Percentiles rank a stretch among this genome's conserved stretches.
These are phyloP conservation scores for Septoria linicola DNA, from an alignment of 2,329 filamentous ascomycete species.

Conservation along the genomic window DNA sequence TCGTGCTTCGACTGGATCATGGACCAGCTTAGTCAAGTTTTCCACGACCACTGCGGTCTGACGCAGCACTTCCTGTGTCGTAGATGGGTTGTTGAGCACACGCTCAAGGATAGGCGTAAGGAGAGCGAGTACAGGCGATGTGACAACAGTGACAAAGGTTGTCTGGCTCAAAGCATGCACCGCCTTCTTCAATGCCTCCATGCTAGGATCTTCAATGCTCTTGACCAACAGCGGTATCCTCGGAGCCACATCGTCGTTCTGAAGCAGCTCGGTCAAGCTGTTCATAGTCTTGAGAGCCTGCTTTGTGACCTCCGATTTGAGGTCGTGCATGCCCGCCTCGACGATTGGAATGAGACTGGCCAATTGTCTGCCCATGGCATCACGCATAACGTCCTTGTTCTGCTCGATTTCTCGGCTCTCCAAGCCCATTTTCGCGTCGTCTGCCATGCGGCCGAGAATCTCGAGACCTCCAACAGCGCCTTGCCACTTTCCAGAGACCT, in stretches of 20 bases:
- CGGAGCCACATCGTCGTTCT: constrained; percentile 94
- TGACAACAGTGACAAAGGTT: constrained; percentile 96
- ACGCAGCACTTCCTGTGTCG: constrained; percentile 87
- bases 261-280: constrained; percentile 81
- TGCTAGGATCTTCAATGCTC: constrained; percentile 90
- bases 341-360: constrained; percentile 87
- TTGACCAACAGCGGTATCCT: constrained; percentile 89
- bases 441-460: constrained; percentile 87
- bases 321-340: constrained; percentile 91
- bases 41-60: constrained; percentile 96
- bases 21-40: constrained; percentile 96
- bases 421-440: constrained; percentile 84
- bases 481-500: constrained; percentile 93
- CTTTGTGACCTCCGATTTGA: constrained; percentile 84
- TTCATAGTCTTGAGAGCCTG: constrained; percentile 91
- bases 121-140: constrained; percentile 89
- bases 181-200: constrained; percentile 86
- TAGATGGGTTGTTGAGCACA: constrained; percentile 85
- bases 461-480: constrained; percentile 84
- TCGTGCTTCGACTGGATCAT: constrained; percentile 90
- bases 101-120: constrained; percentile 93
- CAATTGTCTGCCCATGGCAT: constrained; percentile 84
- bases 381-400: constrained; percentile 84
- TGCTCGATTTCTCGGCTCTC: constrained; percentile 81
- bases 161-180: constrained; percentile 96